Evolutionary conservation across 768 basidiomycete species (phyloP).

Genomic region (Cystoderma amianthinum): DNA sequence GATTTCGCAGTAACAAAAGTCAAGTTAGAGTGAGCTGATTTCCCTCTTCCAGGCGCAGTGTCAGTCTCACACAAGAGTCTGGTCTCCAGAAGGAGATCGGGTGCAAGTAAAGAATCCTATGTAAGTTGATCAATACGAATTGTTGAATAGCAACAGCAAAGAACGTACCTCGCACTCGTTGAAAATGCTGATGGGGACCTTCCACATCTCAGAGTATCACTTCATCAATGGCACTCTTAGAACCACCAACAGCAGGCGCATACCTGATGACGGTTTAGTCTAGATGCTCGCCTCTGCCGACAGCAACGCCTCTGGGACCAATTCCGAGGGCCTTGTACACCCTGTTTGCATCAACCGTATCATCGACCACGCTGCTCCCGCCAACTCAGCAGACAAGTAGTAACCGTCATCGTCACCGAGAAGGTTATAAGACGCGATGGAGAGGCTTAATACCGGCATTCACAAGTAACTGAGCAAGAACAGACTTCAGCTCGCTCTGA

Average conservation of each 20-base stretch:
- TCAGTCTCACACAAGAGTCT: no score
- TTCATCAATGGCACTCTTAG: slow-evolving; percentile 99
- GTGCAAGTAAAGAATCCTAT: slow-evolving; percentile 91
- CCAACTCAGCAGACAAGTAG: slow-evolving; percentile 91
- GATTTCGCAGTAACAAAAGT: no score
- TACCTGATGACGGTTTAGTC: slow-evolving; percentile 98
- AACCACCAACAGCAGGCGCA: slow-evolving; percentile 93
- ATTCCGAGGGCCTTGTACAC: slow-evolving; percentile 78
- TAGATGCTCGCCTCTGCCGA: slow-evolving; percentile 90
- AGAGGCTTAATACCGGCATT: slow-evolving; percentile 98
- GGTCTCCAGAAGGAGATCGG: slow-evolving; percentile 95
- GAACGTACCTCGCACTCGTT: slow-evolving; percentile 86
- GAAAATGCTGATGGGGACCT: slow-evolving; percentile 92
- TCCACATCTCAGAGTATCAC: slow-evolving; percentile 97
- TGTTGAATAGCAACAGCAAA: slow-evolving; percentile 1
- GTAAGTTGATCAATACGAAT: slow-evolving; percentile 6
- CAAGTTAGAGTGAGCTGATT: no score
- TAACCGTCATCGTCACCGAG: slow-evolving; percentile 97
- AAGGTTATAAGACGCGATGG: slow-evolving; percentile 97
- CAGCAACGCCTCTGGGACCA: slow-evolving; percentile 38
- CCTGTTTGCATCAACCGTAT: slow-evolving; percentile 92
- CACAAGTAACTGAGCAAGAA: slow-evolving; percentile 96
- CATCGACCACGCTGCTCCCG: slow-evolving; percentile 95
- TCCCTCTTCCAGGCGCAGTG: no score
- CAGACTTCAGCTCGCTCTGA: slow-evolving; percentile 95